A percentile compares a stretch with the other conserved stretches of the same genome.
Conservation (phyloP, 345 rosid species). For the Hypericum perforatum region DNA sequence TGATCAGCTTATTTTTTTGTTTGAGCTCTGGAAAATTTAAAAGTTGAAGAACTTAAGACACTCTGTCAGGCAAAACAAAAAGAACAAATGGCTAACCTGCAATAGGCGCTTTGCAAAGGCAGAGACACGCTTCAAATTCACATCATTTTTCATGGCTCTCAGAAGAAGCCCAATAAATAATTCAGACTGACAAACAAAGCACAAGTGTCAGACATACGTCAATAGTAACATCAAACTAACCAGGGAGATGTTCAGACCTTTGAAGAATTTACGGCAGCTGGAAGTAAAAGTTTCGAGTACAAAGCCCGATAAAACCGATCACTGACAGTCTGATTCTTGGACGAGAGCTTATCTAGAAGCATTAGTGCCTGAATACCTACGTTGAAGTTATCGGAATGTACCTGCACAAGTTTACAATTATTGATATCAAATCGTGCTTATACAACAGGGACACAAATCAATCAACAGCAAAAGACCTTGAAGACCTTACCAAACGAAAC, state of each 20-base stretch:
- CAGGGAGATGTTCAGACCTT: slow-evolving; percentile 34
- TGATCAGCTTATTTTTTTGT: no score
- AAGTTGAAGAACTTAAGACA: no score
- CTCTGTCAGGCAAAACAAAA: not conserved
- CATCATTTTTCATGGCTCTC: slow-evolving; percentile 85
- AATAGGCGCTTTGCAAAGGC: slow-evolving; percentile 85
- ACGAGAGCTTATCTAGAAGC: slow-evolving; percentile 97
- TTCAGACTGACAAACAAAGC: slow-evolving; percentile 48
- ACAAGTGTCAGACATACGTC: not conserved
- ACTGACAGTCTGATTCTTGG: slow-evolving; percentile 89
- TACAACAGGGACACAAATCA: slow-evolving; percentile 1
- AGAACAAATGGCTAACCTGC: slow-evolving; percentile 47
- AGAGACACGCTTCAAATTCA: slow-evolving; percentile 73
- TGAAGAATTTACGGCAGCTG: slow-evolving; percentile 85
- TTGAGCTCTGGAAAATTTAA: no score
- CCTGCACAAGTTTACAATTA: slow-evolving; percentile 38
- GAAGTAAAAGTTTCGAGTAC: slow-evolving; percentile 85
- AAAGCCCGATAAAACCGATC: slow-evolving; percentile 89
- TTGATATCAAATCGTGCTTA: slow-evolving; percentile 6
- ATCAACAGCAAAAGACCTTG: slow-evolving; percentile 7
- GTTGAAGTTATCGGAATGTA: slow-evolving; percentile 85
- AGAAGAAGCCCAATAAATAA: slow-evolving; percentile 89
- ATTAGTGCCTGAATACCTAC: slow-evolving; percentile 86
- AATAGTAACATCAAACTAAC: no score
- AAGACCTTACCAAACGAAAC: slow-evolving; percentile 58